phyloP scores from a whole-genome alignment of 805 yeast genomes.

The Alloascoidea africana region DNA sequence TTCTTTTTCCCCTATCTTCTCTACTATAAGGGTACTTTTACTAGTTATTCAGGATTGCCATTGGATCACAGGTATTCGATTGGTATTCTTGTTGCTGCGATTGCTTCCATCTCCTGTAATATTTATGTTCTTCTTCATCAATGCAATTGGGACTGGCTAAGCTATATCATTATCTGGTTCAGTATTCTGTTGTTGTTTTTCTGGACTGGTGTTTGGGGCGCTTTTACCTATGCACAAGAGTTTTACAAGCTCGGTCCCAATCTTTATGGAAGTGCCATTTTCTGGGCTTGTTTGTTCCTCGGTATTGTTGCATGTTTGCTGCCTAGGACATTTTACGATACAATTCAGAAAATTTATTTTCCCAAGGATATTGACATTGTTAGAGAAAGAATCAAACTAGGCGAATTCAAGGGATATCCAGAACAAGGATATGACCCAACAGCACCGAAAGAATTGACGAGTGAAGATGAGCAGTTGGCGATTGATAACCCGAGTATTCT shows the following conservation, averaged over 20 bases:
- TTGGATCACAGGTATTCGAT: constrained; percentile 58
- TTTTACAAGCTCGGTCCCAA: constrained; percentile 52
- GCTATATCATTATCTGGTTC: constrained; percentile 33
- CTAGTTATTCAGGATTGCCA: constrained; percentile 37
- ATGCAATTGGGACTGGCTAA: constrained; percentile 66
- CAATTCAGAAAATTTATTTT: constrained; percentile 30
- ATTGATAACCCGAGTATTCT: too few relatives aligned
- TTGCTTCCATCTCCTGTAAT: constrained; percentile 51
- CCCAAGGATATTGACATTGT: constrained; percentile 62
- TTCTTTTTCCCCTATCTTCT: constrained; percentile 54
- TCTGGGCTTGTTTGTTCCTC: constrained; percentile 51
- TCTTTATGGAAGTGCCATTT: constrained; percentile 41
- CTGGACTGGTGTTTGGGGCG: constrained; percentile 76
- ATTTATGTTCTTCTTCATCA: constrained; percentile 53
- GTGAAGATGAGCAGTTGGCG: too few relatives aligned
- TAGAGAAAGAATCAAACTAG: constrained; percentile 41
- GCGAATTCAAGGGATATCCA: too few relatives aligned
- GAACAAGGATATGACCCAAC: too few relatives aligned
- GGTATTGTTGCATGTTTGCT: constrained; percentile 38
- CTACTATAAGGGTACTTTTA: constrained; percentile 29
- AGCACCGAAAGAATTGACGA: too few relatives aligned
- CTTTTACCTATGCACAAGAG: constrained; percentile 33
- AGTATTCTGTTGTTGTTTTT: constrained; percentile 44
- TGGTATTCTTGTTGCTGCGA: constrained; percentile 46
- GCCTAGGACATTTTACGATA: constrained; percentile 44